Conservation (phyloP, 179 eudicot species). For the Nepenthes alata region DNA sequence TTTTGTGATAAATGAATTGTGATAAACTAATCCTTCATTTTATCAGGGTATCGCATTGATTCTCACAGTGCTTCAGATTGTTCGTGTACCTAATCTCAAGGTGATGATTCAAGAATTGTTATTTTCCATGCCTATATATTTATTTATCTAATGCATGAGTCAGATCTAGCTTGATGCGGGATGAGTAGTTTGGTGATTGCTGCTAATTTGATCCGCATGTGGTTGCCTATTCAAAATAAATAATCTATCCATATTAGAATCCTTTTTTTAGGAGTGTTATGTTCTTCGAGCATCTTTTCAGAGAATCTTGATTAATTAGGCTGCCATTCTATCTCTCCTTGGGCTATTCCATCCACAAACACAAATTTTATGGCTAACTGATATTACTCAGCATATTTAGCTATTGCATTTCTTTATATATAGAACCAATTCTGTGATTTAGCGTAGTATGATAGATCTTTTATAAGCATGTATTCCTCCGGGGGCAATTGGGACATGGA, state of each 20-base stretch:
- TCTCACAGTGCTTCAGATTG: slow-evolving; percentile 87
- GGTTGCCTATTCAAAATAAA: neutral
- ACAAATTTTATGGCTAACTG: too few relatives aligned
- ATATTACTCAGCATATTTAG: too few relatives aligned
- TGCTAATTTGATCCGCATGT: neutral
- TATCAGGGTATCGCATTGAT: slow-evolving; percentile 88
- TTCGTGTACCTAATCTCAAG: slow-evolving; percentile 92
- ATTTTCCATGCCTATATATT: neutral
- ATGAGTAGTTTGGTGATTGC: neutral
- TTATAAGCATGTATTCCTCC: too few relatives aligned
- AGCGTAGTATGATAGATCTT: too few relatives aligned
- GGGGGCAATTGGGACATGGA: too few relatives aligned
- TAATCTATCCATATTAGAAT: neutral
- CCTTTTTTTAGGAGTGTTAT: neutral
- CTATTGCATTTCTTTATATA: too few relatives aligned
- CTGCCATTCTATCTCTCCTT: too few relatives aligned
- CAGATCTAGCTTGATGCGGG: neutral
- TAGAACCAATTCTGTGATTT: too few relatives aligned
- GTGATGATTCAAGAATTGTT: slow-evolving; percentile 17
- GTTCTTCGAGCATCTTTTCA: too few relatives aligned
- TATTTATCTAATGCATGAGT: neutral
- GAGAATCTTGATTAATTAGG: too few relatives aligned
- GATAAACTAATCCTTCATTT: neutral
- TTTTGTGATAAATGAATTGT: neutral
- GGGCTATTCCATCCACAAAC: too few relatives aligned